Evolutionary conservation across 208 protist genomes (phyloP).

Genomic region (Jaenimonas drosophilae): DNA sequence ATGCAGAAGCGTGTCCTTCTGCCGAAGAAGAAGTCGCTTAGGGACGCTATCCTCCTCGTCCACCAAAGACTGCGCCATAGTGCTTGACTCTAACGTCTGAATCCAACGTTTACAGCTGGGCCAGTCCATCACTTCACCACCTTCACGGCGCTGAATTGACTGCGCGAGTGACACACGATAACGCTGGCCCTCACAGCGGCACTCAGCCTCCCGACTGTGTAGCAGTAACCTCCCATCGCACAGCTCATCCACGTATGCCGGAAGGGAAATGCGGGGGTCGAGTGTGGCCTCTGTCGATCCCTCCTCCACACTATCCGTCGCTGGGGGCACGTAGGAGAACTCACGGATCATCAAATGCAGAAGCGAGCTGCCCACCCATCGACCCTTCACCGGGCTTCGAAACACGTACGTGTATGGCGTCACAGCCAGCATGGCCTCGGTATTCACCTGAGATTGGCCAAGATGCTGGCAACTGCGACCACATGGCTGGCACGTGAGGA

Average conservation of each 20-base stretch:
- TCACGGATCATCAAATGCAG: slow-evolving; percentile 79
- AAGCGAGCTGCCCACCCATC: slow-evolving; percentile 83
- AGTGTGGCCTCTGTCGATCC: slow-evolving; percentile 7
- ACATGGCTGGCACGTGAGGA: slow-evolving; percentile 2
- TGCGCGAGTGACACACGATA: slow-evolving; percentile 26
- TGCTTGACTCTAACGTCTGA: not conserved
- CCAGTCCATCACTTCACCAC: not conserved
- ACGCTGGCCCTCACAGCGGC: slow-evolving; percentile 21
- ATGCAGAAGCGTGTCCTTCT: slow-evolving; percentile 81
- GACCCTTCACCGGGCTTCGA: slow-evolving; percentile 74
- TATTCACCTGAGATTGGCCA: not conserved
- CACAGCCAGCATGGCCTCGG: slow-evolving; percentile 26
- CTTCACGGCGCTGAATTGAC: not conserved
- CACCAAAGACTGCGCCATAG: no score
- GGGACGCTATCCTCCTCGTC: slow-evolving; percentile 1
- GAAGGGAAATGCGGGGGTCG: slow-evolving; percentile 32
- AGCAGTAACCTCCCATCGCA: slow-evolving; percentile 44
- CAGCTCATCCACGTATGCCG: slow-evolving; percentile 70
- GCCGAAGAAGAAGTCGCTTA: slow-evolving; percentile 36
- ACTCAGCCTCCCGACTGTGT: slow-evolving; percentile 64
- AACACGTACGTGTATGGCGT: slow-evolving; percentile 84
- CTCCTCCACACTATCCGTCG: slow-evolving; percentile 9
- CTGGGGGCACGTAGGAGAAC: slow-evolving; percentile 65
- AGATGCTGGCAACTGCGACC: not conserved
- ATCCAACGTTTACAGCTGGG: not conserved